These are phyloP conservation scores for Phytomonas francai DNA, from an alignment of 208 protist genomes.

Conservation along the genomic window DNA sequence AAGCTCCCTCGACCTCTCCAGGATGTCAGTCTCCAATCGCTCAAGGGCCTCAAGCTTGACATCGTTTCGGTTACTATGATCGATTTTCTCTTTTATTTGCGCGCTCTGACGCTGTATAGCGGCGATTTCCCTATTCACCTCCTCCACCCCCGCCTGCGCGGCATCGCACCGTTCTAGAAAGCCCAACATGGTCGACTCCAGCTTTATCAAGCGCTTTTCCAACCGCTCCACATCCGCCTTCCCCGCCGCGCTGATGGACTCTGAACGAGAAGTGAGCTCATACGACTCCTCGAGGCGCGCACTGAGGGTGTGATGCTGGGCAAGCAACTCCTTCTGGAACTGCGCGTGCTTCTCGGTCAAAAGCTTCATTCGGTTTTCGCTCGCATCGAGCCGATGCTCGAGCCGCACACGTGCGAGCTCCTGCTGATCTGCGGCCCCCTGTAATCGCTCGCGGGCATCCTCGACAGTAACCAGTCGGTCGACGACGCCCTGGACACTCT, in stretches of 20 bases:
- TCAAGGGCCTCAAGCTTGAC: not conserved
- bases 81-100: not conserved
- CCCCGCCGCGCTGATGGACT: constrained; percentile 39
- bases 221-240: constrained; percentile 56
- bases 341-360: constrained; percentile 42
- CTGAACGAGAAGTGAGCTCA: constrained; percentile 33
- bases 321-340: constrained; percentile 34
- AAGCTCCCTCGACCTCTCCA: constrained; percentile 10
- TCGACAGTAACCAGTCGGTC: constrained; percentile 15
- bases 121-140: constrained; percentile 30
- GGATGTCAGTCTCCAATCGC: not conserved
- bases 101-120: constrained; percentile 22
- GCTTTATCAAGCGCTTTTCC: constrained; percentile 35
- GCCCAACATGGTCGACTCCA: constrained; percentile 21
- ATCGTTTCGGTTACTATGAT: not conserved
- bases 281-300: constrained; percentile 40
- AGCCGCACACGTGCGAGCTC: constrained; percentile 11
- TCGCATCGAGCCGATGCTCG: constrained; percentile 31
- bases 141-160: constrained; percentile 19
- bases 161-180: constrained; percentile 16
- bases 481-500: constrained; percentile 16
- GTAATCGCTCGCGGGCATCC: constrained; percentile 12
- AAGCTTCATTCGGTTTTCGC: constrained; percentile 23
- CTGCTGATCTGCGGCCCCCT: constrained; percentile 14
- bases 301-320: constrained; percentile 29